Percentiles rank a stretch among this genome's conserved stretches.
Conservation (phyloP, 1,284 basidiomycete genomes). For the Caloboletus firmus region DNA sequence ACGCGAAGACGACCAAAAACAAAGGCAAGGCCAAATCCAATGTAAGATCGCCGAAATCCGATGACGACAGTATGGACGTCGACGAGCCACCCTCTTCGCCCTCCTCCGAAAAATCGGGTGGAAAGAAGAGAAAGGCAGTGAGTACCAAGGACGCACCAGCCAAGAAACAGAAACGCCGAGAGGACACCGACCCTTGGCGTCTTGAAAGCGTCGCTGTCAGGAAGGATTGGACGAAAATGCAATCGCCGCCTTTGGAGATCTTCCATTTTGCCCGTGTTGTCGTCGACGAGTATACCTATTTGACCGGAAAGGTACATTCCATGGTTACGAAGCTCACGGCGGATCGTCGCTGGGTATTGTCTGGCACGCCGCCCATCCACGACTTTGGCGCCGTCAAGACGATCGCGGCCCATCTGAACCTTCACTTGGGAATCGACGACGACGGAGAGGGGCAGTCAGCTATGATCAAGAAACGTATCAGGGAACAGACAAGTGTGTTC, state of each 20-base stretch:
- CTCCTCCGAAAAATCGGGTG: conserved; percentile 40
- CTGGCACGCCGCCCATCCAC: conserved; percentile 91
- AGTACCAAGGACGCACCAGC: conserved; percentile 48
- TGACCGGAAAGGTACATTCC: conserved; percentile 77
- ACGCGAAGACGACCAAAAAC: conserved; percentile 34
- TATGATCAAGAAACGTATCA: conserved; percentile 74
- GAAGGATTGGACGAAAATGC: conserved; percentile 78
- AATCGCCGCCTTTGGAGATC: conserved; percentile 84
- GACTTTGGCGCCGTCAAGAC: conserved; percentile 91
- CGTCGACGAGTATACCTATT: conserved; percentile 94
- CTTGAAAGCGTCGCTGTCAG: conserved; percentile 63
- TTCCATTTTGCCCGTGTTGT: conserved; percentile 89
- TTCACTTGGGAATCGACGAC: conserved; percentile 89
- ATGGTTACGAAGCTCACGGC: conserved; percentile 79
- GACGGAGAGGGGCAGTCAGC: conserved; percentile 79
- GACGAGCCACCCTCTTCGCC: conserved; percentile 44
- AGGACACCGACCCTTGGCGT: conserved; percentile 80
- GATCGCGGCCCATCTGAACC: conserved; percentile 81
- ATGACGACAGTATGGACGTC: conserved; percentile 53
- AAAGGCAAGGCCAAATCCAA: conserved; percentile 27
- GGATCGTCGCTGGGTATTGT: conserved; percentile 90
- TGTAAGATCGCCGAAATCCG: conserved; percentile 31
- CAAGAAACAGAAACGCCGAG: conserved; percentile 64
- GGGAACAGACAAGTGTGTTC: conserved; percentile 77
- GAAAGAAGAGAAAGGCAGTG: conserved; percentile 52